Evolutionary conservation across 257 asterid genomes (phyloP), one percentile per base, ranked within the genome.

Genomic region (Solanum peruvianum): DNA sequence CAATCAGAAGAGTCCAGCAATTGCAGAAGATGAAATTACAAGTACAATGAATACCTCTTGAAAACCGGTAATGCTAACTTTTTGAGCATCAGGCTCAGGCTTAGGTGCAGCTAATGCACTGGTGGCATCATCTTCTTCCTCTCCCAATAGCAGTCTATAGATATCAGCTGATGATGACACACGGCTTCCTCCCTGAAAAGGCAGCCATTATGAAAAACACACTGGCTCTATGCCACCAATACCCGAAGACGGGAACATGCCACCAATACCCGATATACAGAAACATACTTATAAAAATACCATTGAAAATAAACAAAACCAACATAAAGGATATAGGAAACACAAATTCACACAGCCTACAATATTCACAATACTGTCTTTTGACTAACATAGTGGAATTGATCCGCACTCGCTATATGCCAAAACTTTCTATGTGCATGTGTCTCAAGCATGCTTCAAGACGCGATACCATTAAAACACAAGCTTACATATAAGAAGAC

Each of bases 71-170:
- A 89, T 92, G 84, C 90, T 91, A 88, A 81, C 91, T 89, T 93
- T 95, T 76, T 91, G 96, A 15, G 89, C 91, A 91, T 92, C 99
- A 52, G 97, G 97, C 85, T 94, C 99, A 62, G 96, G 93, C 92
- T 96, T 97, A 58, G 98, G 98, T 9, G 96, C 93, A 90, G 95
- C 94, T 89, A 97, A 91, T 81, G 89, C 89, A 86, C 99, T 97
- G 64, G 98, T 96, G 89, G 99, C 99, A 89, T 97, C 99, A 95
- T 97, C 99, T 88, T 97, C 98, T 91, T 94, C 99, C 85, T 97
- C 99, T 89, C 88, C 93, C 44, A 95, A 93, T 87, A 97, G 88
- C 90, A 96, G 94, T 89, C 98, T 94, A 89, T 87, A 88, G 89
- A 97, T 93, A 41, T 97, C 99, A 47, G 98, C 99, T 69, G 99